Base-by-base conservation (phyloP, 2,329 filamentous ascomycete species). In the Colletotrichum gigasporum region DNA sequence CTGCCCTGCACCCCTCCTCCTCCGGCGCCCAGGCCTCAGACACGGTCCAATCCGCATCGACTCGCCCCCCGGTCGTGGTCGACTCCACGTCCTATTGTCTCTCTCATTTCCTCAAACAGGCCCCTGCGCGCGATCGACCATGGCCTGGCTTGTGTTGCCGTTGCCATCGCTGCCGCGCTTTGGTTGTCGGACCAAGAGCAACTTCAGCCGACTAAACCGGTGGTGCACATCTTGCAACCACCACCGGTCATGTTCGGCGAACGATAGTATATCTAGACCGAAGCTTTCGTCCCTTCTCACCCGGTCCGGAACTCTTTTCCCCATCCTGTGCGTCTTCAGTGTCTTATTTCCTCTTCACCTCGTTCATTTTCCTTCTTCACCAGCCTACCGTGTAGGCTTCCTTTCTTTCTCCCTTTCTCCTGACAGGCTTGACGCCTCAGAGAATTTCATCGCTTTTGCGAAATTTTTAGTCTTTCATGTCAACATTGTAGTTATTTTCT, bases 351-450 rank as follows among this genome's bases (percentile, higher is more conserved):
- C 39, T 45, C 8, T 32, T 30, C n/a, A 34, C 30, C 32, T 55
- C 16, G 26, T 35, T 45, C 18, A 34, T 5, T 34, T 34, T 32
- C n/a, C 50, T 37, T 48, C 14, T 28, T 18, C 20, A 24, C 12
- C 22, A 50, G 42, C 32, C 56, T 54, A 37, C 47, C 28, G 41
- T 6, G 41, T 64, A 48, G 61, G 18, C 48, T 54, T 47, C n/a
- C 32, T 26, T 35, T 50, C 35, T 11, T 48, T 64, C 22, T 47
- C n/a, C 26, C 16, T 18, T 35, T 16, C 30, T 35, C 54, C 55
- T 61, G 61, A 20, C 8, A 32, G 61, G 56, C 61, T 64, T 54
- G 56, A 64, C 35, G 56, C 50, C 56, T 16, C 56, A 64, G 61
- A 61, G 26, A 8, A 7, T 18, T 24, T 24, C 20, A 14, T 28